Evolutionary conservation across 73 alveolate species (phyloP).

Genomic region (Diophrys appendiculata): DNA sequence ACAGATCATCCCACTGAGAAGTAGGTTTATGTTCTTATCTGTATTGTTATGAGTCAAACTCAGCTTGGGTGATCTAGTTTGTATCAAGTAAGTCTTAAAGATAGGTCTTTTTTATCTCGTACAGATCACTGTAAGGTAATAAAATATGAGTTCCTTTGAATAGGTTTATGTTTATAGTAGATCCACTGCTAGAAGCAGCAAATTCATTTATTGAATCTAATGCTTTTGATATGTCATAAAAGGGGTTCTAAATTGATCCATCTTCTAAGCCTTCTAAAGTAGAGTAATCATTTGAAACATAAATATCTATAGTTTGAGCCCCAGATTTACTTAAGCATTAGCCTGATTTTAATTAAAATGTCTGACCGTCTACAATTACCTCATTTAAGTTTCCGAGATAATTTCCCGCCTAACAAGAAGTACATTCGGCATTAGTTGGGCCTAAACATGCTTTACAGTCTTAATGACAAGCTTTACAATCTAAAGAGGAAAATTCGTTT

Average conservation of each 20-base stretch:
- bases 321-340: not conserved
- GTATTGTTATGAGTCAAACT: too few relatives aligned
- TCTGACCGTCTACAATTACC: not conserved
- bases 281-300: not conserved
- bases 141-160: not conserved
- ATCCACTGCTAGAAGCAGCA: not conserved
- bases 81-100: too few relatives aligned
- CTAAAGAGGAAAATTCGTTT: not conserved
- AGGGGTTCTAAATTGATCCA: not conserved
- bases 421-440: not conserved
- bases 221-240: not conserved
- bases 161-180: not conserved
- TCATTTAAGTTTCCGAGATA: not conserved
- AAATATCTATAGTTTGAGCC: not conserved
- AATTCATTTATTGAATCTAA: not conserved
- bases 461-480: not conserved
- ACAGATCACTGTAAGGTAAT: not conserved
- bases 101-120: too few relatives aligned
- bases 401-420: not conserved
- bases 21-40: not conserved
- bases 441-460: not conserved
- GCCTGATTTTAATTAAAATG: not conserved
- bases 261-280: not conserved
- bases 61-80: too few relatives aligned
- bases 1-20: not conserved